Conservation (phyloP, 495 filamentous ascomycete species). For the Annulohypoxylon stygium region DNA sequence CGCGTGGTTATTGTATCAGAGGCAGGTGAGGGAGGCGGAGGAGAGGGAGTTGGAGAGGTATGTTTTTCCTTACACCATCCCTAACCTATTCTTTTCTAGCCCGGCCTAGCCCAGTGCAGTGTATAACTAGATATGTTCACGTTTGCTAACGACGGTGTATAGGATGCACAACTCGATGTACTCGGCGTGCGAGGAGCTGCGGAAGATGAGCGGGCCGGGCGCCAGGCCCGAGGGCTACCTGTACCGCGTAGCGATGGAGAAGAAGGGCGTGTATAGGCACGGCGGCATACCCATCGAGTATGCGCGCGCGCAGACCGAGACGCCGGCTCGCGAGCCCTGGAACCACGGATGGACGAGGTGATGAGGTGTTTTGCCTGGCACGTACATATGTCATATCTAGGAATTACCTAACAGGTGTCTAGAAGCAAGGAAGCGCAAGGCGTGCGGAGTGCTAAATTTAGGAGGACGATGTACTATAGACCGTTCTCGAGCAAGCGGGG, state of each 20-base stretch:
- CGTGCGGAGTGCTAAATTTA: background rate
- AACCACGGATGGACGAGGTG: slow-evolving; percentile 76
- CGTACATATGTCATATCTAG: background rate
- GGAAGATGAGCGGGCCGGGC: slow-evolving; percentile 71
- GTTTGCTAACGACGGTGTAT: slow-evolving; percentile 24
- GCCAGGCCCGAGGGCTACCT: slow-evolving; percentile 77
- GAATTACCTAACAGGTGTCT: background rate
- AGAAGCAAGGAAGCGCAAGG: background rate
- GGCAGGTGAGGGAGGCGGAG: slow-evolving; percentile 69
- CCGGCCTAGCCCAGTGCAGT: too few species aligned
- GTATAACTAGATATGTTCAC: too few species aligned
- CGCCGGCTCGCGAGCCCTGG: slow-evolving; percentile 77
- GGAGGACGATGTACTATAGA: slow-evolving; percentile 15
- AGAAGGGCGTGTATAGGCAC: slow-evolving; percentile 78
- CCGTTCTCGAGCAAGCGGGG: slow-evolving; percentile 1
- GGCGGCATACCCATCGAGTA: slow-evolving; percentile 86
- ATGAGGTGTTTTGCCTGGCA: background rate
- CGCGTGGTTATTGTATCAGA: slow-evolving; percentile 83
- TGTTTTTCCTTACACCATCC: slow-evolving; percentile 12
- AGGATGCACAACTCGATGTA: slow-evolving; percentile 81
- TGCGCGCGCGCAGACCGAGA: slow-evolving; percentile 84
- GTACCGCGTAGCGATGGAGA: slow-evolving; percentile 86
- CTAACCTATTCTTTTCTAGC: background rate
- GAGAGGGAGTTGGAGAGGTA: slow-evolving; percentile 73
- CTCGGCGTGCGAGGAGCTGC: slow-evolving; percentile 83